phyloP scores from a whole-genome alignment of 768 basidiomycete species.

The Rhizopogon vinicolor region DNA sequence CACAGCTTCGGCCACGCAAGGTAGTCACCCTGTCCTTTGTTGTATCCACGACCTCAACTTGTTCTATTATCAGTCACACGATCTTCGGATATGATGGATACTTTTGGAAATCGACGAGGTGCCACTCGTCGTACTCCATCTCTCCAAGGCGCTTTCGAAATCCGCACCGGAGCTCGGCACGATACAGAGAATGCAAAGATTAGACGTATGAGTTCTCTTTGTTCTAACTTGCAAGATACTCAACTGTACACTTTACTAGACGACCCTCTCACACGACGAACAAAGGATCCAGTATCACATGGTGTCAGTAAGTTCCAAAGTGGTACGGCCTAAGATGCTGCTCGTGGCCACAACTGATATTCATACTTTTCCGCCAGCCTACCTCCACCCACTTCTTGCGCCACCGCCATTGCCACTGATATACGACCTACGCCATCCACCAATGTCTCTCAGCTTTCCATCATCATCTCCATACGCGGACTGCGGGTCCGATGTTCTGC shows the following conservation, averaged over 20 bases:
- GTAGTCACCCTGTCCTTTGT: not conserved
- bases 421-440: constrained; percentile 4
- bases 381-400: constrained; percentile 1
- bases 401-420: not conserved
- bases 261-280: not conserved
- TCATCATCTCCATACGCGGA: not conserved
- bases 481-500: not conserved
- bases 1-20: not conserved
- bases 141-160: not conserved
- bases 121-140: not conserved
- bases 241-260: not conserved
- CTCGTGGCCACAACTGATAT: not conserved
- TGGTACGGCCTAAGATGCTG: not conserved
- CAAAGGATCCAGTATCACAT: not conserved
- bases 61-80: not conserved
- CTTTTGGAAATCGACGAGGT: not conserved
- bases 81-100: not conserved
- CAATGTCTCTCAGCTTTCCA: not conserved
- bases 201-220: not conserved
- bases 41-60: too few species aligned
- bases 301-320: not conserved
- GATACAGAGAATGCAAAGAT: not conserved
- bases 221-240: not conserved
- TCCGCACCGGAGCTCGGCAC: not conserved
- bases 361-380: not conserved